phyloP scores from a whole-genome alignment of 768 basidiomycete genomes.

The Suillus plorans region DNA sequence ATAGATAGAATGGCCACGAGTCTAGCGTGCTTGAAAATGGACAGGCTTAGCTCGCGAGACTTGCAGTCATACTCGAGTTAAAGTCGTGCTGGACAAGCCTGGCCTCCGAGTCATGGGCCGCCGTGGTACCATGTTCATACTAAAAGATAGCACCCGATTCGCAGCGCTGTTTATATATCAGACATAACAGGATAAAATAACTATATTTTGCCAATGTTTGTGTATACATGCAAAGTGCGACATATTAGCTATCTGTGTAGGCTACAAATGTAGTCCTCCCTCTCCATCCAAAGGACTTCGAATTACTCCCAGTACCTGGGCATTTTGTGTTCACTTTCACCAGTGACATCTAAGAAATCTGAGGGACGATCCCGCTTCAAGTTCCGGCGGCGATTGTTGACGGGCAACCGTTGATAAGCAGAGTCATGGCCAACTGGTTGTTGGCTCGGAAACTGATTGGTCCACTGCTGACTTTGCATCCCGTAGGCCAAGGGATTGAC shows the following conservation, averaged over 20 bases:
- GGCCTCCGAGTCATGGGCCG: too few species aligned
- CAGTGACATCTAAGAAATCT: conserved; percentile 77
- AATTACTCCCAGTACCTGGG: conserved; percentile 76
- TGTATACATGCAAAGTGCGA: conserved; percentile 16
- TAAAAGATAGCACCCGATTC: neutral
- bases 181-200: neutral
- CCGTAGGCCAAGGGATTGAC: conserved; percentile 37
- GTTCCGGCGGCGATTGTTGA: conserved; percentile 77
- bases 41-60: neutral
- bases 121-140: neutral
- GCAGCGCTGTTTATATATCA: conserved; percentile 8
- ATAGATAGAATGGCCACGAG: neutral
- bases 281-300: neutral
- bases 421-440: conserved; percentile 73
- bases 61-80: neutral
- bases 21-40: neutral
- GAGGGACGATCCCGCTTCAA: conserved; percentile 81
- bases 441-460: conserved; percentile 58
- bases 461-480: conserved; percentile 48
- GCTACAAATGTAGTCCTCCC: neutral
- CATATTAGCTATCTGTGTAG: neutral
- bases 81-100: neutral
- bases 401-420: conserved; percentile 81
- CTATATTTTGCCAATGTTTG: conserved; percentile 13
- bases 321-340: conserved; percentile 61